These are phyloP conservation scores for Skeletonema tropicum DNA, from an alignment of 108 stramenopile species.

Conservation along the genomic window DNA sequence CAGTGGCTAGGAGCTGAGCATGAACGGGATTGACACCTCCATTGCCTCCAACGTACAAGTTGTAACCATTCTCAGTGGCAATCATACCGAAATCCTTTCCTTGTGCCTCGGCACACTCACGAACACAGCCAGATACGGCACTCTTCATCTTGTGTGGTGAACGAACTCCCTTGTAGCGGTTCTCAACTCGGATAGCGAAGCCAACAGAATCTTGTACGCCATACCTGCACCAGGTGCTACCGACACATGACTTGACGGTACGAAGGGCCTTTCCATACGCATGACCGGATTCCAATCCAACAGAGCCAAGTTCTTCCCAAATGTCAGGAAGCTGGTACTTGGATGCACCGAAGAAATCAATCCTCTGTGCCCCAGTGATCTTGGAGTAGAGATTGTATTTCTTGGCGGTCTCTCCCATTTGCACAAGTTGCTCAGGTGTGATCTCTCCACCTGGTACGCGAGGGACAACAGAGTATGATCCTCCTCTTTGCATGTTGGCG, in stretches of 20 bases:
- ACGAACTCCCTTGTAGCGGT: conserved; percentile 94
- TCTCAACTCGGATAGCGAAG: conserved; percentile 89
- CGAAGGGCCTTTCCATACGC: conserved; percentile 94
- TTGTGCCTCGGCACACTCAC: conserved; percentile 94
- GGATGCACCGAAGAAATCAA: conserved; percentile 93
- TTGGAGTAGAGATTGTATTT: conserved; percentile 91
- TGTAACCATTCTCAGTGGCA: conserved; percentile 94
- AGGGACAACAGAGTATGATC: conserved; percentile 93
- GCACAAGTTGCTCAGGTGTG: conserved; percentile 87
- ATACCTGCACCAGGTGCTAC: conserved; percentile 94
- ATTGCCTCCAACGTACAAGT: conserved; percentile 92
- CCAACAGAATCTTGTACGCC: conserved; percentile 92
- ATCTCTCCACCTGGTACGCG: conserved; percentile 93
- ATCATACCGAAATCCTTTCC: conserved; percentile 94
- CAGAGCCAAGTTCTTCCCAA: conserved; percentile 91
- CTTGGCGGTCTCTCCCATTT: conserved; percentile 82
- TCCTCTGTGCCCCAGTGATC: conserved; percentile 91
- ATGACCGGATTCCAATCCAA: conserved; percentile 92
- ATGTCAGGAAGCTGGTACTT: conserved; percentile 92
- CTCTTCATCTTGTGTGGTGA: conserved; percentile 95
- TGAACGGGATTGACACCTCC: conserved; percentile 90
- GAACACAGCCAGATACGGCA: conserved; percentile 88
- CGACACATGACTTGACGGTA: conserved; percentile 94
- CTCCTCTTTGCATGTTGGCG: conserved; percentile 95
- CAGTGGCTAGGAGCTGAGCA: conserved; percentile 87